Conservation (phyloP, 305 asterid species). For the Euphrasia arctica region DNA sequence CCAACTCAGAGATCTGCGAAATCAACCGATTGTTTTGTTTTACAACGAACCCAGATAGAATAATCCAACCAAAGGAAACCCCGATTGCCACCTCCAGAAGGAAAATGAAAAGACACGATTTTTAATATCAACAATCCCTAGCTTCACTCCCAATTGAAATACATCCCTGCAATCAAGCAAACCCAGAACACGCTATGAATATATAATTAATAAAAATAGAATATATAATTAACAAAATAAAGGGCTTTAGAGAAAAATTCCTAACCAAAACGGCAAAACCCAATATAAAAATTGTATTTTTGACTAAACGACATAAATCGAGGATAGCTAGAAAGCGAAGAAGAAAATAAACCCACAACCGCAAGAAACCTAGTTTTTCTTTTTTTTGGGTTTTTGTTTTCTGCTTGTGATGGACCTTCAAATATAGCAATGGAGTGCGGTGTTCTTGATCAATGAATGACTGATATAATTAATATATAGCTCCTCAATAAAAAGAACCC, state of each 20-base stretch:
- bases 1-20: slow-evolving; percentile 30
- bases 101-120: slow-evolving; percentile 12
- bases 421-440: slow-evolving; percentile 39
- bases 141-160: slow-evolving; percentile 29
- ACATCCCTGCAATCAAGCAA: slow-evolving; percentile 31
- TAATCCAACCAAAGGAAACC: too few species aligned
- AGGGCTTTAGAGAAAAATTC: slow-evolving; percentile 24
- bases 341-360: slow-evolving; percentile 25
- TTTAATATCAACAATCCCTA: slow-evolving; percentile 27
- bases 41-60: too few species aligned
- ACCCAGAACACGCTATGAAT: slow-evolving; percentile 25
- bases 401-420: slow-evolving; percentile 22
- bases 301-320: slow-evolving; percentile 8
- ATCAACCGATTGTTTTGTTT: slow-evolving; percentile 4
- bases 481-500: too few species aligned
- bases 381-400: slow-evolving; percentile 15
- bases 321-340: slow-evolving; percentile 13
- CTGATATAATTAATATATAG: slow-evolving; percentile 13
- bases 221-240: slow-evolving; percentile 3
- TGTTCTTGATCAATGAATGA: slow-evolving; percentile 30
- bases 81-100: slow-evolving; percentile 22
- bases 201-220: neutral
- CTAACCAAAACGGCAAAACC: slow-evolving; percentile 24
- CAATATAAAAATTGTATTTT: neutral
- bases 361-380: slow-evolving; percentile 25